Evolutionary conservation across 441 rosid species (phyloP).

Genomic region (Eruca vesicaria): DNA sequence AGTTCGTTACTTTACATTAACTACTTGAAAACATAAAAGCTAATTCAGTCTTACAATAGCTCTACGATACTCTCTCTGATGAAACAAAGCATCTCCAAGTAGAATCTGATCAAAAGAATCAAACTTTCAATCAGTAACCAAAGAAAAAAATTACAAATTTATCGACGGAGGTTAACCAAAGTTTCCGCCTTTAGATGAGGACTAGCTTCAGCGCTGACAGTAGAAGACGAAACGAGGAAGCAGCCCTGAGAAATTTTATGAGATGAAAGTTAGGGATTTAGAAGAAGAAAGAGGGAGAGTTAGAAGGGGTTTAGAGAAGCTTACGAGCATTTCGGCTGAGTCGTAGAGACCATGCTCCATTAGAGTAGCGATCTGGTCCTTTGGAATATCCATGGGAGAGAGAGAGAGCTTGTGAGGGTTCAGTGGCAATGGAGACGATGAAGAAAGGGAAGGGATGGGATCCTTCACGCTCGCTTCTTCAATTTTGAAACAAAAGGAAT

Average conservation of each 20-base stretch:
- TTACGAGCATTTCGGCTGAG: conserved; percentile 89
- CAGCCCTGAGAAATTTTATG: conserved; percentile 52
- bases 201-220: conserved; percentile 63
- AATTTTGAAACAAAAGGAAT: conserved; percentile 20
- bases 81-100: conserved; percentile 83
- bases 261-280: conserved; percentile 19
- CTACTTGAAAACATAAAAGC: background rate
- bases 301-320: too few species aligned
- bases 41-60: conserved; percentile 63
- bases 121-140: background rate
- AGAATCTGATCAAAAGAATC: conserved; percentile 51
- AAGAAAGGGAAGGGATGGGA: background rate
- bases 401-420: conserved; percentile 15
- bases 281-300: background rate
- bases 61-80: conserved; percentile 76
- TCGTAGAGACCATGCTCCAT: conserved; percentile 70
- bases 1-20: background rate
- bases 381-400: conserved; percentile 73
- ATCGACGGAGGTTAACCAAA: conserved; percentile 47
- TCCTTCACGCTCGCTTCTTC: conserved; percentile 33
- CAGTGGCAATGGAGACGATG: conserved; percentile 23
- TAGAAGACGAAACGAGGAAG: conserved; percentile 82
- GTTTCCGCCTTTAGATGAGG: conserved; percentile 91
- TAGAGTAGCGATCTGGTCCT: conserved; percentile 73
- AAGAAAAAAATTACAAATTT: background rate